Evolutionary conservation across 192 early-diverging fungal genomes (phyloP).

Genomic region (Backusella parvicylindrica): DNA sequence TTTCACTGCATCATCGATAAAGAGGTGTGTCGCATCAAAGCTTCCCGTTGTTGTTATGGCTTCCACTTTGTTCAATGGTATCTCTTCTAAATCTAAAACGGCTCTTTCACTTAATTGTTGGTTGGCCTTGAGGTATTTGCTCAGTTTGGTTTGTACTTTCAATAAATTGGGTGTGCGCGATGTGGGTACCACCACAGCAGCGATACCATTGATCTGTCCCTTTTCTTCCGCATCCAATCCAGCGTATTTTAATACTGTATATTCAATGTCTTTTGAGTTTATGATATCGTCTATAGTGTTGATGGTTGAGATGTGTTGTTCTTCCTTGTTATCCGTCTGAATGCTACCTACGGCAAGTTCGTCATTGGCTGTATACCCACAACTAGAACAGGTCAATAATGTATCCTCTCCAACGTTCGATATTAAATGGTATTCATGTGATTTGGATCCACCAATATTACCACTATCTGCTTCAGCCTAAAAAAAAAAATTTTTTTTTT

Average conservation of each 20-base stretch:
- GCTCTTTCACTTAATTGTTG: neutral
- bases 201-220: neutral
- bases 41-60: too few relatives aligned
- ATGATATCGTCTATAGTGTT: neutral
- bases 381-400: conserved; percentile 64
- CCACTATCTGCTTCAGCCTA: conserved; percentile 89
- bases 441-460: conserved; percentile 84
- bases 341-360: conserved; percentile 61
- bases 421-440: conserved; percentile 88
- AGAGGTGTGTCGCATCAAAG: neutral
- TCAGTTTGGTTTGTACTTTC: conserved; percentile 11
- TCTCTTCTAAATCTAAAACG: neutral
- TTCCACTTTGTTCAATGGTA: neutral
- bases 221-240: neutral
- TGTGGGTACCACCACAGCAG: conserved; percentile 3
- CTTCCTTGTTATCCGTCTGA: too few relatives aligned
- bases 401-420: conserved; percentile 80
- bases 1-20: conserved; percentile 19
- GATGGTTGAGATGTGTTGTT: neutral
- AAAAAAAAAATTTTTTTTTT: neutral
- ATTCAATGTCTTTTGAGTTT: neutral
- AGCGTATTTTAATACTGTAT: neutral
- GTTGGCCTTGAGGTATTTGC: neutral
- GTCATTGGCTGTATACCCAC: conserved; percentile 84
- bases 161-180: conserved; percentile 7